These are phyloP conservation scores for Irpex sp. DNA, from an alignment of 1,284 basidiomycete genomes.

Conservation along the genomic window DNA sequence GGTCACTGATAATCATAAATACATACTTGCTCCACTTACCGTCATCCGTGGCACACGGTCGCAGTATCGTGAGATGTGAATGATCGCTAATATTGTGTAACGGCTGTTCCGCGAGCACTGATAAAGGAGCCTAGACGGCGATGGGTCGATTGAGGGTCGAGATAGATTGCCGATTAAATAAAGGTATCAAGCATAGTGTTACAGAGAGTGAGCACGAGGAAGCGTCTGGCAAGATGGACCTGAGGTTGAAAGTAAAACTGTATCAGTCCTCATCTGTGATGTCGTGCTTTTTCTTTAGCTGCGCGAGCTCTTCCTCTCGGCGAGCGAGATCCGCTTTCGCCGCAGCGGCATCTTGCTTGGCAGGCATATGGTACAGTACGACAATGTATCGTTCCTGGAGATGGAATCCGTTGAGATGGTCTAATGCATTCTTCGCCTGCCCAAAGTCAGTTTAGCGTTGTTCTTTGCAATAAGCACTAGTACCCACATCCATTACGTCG, in stretches of 20 bases:
- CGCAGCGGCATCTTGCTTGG: constrained; percentile 91
- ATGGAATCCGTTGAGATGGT: constrained; percentile 97
- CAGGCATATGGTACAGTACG: constrained; percentile 96
- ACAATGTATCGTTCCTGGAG: constrained; percentile 97
- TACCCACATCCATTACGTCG: constrained; percentile 82
- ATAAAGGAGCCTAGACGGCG: neutral
- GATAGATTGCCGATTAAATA: constrained; percentile 1
- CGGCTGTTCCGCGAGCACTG: neutral
- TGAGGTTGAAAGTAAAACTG: neutral
- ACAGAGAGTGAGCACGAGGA: neutral
- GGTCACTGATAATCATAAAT: neutral
- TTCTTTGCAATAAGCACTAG: constrained; percentile 12
- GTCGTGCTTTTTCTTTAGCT: constrained; percentile 84
- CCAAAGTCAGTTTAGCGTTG: neutral
- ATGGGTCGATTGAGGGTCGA: neutral
- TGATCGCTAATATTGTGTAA: neutral
- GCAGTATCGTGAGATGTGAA: neutral
- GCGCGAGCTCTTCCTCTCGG: constrained; percentile 87
- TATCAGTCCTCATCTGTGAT: constrained; percentile 66
- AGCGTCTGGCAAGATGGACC: neutral
- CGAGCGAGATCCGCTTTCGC: constrained; percentile 91
- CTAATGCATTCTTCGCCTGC: constrained; percentile 93
- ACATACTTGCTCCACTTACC: neutral
- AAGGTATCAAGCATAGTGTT: neutral
- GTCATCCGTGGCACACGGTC: neutral